phyloP scores from a whole-genome alignment of 108 stramenopile genomes.

The Skeletonema menzelii region DNA sequence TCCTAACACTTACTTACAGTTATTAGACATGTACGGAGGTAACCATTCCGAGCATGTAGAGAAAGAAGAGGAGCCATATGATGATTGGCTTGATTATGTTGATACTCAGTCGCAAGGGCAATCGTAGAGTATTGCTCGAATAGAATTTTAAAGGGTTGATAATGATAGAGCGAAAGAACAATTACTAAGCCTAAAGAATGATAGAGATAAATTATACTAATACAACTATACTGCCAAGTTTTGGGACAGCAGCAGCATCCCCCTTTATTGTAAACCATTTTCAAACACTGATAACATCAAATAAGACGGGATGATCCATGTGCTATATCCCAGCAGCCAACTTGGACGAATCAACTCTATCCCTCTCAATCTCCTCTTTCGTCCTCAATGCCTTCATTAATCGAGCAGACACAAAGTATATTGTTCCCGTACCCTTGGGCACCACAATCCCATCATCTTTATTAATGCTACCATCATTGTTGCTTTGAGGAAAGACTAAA shows the following conservation, averaged over 20 bases:
- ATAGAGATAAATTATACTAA: too few species aligned
- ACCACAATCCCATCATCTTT: slow-evolving; percentile 17
- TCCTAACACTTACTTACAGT: slow-evolving; percentile 15
- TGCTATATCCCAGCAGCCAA: not conserved
- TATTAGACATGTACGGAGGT: slow-evolving; percentile 42
- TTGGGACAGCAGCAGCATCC: too few species aligned
- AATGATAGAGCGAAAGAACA: not conserved
- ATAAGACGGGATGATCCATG: too few species aligned
- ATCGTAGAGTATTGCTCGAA: not conserved
- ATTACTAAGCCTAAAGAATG: too few species aligned
- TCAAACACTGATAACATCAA: too few species aligned
- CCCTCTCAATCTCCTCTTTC: slow-evolving; percentile 17
- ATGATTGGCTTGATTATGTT: slow-evolving; percentile 47
- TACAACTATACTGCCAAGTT: too few species aligned
- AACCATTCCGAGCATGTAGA: not conserved
- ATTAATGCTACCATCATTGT: not conserved
- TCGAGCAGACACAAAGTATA: slow-evolving; percentile 24
- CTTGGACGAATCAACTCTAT: not conserved
- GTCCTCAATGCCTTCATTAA: slow-evolving; percentile 24
- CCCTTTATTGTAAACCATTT: too few species aligned
- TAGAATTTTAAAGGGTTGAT: not conserved
- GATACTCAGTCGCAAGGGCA: slow-evolving; percentile 10
- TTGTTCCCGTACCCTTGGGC: slow-evolving; percentile 25
- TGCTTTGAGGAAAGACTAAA: slow-evolving; percentile 5
- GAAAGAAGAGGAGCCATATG: not conserved